phyloP scores from a whole-genome alignment of 192 early-diverging fungal species.

The Thamnidium elegans region DNA sequence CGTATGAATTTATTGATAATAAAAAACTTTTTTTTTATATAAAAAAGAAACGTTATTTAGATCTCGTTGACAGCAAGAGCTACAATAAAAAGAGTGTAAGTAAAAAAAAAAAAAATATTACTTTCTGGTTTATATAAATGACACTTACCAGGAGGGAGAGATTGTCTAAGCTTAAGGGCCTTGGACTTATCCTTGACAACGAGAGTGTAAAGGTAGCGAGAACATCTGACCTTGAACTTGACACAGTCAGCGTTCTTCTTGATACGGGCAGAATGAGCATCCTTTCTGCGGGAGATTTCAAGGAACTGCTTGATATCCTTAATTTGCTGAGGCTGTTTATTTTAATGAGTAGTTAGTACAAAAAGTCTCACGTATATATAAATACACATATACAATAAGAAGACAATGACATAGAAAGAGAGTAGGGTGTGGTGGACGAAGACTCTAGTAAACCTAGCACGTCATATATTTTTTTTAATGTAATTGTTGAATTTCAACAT shows the following conservation, averaged over 20 bases:
- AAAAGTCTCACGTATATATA: too few relatives aligned
- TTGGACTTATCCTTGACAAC: slow-evolving; percentile 91
- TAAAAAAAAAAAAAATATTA: too few relatives aligned
- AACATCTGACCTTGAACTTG: slow-evolving; percentile 99
- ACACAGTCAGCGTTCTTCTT: slow-evolving; percentile 91
- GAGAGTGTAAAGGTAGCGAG: slow-evolving; percentile 97
- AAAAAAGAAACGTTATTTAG: slow-evolving; percentile 20
- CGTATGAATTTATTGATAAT: not conserved
- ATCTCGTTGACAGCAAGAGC: slow-evolving; percentile 35
- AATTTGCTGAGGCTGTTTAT: slow-evolving; percentile 91
- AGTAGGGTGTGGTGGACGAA: too few relatives aligned
- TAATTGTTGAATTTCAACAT: too few relatives aligned
- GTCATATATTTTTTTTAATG: too few relatives aligned
- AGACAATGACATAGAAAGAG: too few relatives aligned
- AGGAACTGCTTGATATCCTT: slow-evolving; percentile 99
- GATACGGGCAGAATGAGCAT: slow-evolving; percentile 90
- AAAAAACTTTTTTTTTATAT: not conserved
- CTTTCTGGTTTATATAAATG: too few relatives aligned
- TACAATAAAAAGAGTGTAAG: too few relatives aligned
- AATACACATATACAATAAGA: too few relatives aligned
- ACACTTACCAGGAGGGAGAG: slow-evolving; percentile 74
- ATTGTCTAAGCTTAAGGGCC: slow-evolving; percentile 94
- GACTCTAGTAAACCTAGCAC: too few relatives aligned
- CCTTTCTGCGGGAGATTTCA: slow-evolving; percentile 92
- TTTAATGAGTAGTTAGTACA: too few relatives aligned